Evolutionary conservation across 176 grass and related monocot species (phyloP), one percentile per base, ranked within the genome.

Genomic region (Lolium multiflorum): DNA sequence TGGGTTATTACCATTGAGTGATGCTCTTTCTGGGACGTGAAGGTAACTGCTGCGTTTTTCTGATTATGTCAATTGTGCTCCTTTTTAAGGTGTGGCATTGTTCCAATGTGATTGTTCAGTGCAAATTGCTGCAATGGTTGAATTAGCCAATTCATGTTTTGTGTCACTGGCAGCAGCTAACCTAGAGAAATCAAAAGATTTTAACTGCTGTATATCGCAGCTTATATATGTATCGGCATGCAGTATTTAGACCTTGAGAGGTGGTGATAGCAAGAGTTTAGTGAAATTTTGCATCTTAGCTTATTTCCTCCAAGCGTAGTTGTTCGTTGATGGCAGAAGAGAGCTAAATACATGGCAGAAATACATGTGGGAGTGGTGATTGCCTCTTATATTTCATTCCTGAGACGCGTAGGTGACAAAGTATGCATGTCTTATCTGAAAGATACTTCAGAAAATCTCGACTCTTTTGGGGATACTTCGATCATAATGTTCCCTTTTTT

Each of bases 201-300:
- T 2, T 39, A 44, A 59, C 18, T 63, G 70, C 6, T 52, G 52
- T 77, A 7, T 43, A 48, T 21, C n/a, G n/a, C n/a, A n/a, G n/a
- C n/a, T n/a, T n/a, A n/a, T n/a, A n/a, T n/a, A n/a, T n/a, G n/a
- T n/a, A n/a, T 4, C 14, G 7, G 16, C 49, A 82, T 52, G 14
- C 54, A 31, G 10, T 25, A 2, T 7, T 70, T 15, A 82, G 21
- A 21, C 31, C 31, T 35, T 35, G 31, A 35, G 31, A 35, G 1
- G 1, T 7, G 1, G 28, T 13, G 9, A 60, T 41, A 69, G n/a
- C 51, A 54, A 63, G 31, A 66, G 57, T 43, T 21, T 17, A 3
- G 8, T 83, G 58, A 78, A 62, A 71, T 88, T 16, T 61, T 2
- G 46, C 73, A 78, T 43, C 25, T 44, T 78, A 71, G 9, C 6